Evolutionary conservation across 1,139 yeast genomes (phyloP).

Genomic region (Sugiyamaella novakii): DNA sequence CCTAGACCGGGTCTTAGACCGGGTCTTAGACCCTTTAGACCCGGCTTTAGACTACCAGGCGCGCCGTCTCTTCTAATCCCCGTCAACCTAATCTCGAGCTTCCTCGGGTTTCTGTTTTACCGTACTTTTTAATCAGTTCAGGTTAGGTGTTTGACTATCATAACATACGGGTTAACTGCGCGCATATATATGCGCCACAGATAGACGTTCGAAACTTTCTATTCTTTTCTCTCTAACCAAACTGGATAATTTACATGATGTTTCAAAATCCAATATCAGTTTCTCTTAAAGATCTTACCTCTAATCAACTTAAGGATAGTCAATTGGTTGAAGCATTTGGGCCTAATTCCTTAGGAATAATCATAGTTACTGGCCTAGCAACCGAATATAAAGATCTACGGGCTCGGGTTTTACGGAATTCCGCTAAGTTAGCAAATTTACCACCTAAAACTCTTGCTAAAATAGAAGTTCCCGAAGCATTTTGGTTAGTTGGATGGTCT

Average conservation of each 20-base stretch:
- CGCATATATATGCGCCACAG: no score
- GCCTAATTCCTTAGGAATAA: conserved; percentile 56
- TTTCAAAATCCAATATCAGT: conserved; percentile 36
- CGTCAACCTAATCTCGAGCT: no score
- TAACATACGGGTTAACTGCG: no score
- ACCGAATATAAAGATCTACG: conserved; percentile 46
- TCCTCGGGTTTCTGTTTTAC: no score
- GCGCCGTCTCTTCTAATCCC: no score
- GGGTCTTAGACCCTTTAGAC: no score
- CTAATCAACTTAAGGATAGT: conserved; percentile 42
- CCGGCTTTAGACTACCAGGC: no score
- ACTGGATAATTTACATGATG: not conserved
- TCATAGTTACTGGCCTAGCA: conserved; percentile 54
- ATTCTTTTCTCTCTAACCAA: not conserved
- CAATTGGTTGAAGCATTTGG: conserved; percentile 55
- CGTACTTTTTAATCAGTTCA: no score
- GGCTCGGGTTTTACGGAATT: conserved; percentile 48
- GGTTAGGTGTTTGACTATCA: no score
- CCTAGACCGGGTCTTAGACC: not conserved
- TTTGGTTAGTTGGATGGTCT: conserved; percentile 69
- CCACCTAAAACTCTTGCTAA: conserved; percentile 42
- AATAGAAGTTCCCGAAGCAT: conserved; percentile 53
- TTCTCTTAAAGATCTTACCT: conserved; percentile 42
- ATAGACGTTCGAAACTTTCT: no score
- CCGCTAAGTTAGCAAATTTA: conserved; percentile 51